Evolutionary conservation across 1,139 yeast species (phyloP).

Genomic region (Yamadazyma diddensiae): DNA sequence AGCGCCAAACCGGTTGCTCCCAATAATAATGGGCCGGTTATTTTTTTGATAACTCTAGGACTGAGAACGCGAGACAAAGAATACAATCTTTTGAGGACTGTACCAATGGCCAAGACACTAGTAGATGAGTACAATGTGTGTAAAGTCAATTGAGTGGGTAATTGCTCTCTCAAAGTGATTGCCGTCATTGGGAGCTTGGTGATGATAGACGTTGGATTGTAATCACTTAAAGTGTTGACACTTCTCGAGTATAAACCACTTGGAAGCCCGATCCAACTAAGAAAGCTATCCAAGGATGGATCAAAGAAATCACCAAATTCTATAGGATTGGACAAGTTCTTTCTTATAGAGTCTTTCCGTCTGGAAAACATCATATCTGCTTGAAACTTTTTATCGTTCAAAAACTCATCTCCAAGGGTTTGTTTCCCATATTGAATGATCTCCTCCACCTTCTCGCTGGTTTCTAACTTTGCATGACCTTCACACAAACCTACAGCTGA

Average conservation of each 20-base stretch:
- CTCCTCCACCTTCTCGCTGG: conserved; percentile 57
- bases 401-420: conserved; percentile 55
- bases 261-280: conserved; percentile 43
- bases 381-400: conserved; percentile 66
- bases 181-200: conserved; percentile 32
- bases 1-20: conserved; percentile 58
- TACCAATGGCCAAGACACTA: conserved; percentile 43
- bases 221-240: conserved; percentile 28
- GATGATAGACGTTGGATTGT: conserved; percentile 35
- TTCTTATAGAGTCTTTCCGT: conserved; percentile 59
- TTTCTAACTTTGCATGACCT: conserved; percentile 57
- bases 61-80: conserved; percentile 25
- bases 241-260: conserved; percentile 27
- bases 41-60: conserved; percentile 29
- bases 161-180: conserved; percentile 29
- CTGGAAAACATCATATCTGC: conserved; percentile 83
- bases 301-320: conserved; percentile 73
- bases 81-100: conserved; percentile 32
- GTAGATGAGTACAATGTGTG: conserved; percentile 46
- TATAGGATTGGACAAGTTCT: conserved; percentile 57
- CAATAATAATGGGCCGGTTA: conserved; percentile 46
- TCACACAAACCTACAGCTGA: conserved; percentile 68
- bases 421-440: conserved; percentile 64
- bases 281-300: conserved; percentile 61
- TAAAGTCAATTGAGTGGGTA: conserved; percentile 40